Percentiles rank a stretch among this genome's conserved stretches.
Conservation (phyloP, 164 flowering plant genomes). For the Chloranthus sessilifolius region DNA sequence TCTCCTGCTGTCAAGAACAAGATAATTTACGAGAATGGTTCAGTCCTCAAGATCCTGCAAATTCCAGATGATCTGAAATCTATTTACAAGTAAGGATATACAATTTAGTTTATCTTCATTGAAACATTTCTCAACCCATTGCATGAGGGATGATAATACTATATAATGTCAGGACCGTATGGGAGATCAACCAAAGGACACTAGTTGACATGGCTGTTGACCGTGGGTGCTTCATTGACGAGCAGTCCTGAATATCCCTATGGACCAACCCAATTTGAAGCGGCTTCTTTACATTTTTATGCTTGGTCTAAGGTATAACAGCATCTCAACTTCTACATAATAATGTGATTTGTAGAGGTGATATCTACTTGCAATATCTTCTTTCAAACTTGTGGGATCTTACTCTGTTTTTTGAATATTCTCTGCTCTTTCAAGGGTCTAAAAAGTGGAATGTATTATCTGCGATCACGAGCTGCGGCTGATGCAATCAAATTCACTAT, state of each 20-base stretch:
- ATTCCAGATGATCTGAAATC: too few relatives aligned
- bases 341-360: too few relatives aligned
- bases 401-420: too few relatives aligned
- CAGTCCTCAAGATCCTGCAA: conserved; percentile 67
- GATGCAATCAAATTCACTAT: conserved; percentile 98
- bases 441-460: conserved; percentile 94
- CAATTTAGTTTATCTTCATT: too few relatives aligned
- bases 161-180: conserved; percentile 66
- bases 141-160: conserved; percentile 6
- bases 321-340: neutral
- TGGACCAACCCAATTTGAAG: conserved; percentile 91
- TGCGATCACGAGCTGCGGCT: conserved; percentile 90
- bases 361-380: too few relatives aligned
- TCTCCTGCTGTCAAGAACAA: conserved; percentile 80
- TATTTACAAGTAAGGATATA: too few relatives aligned
- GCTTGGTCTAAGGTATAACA: conserved; percentile 85
- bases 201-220: conserved; percentile 97
- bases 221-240: conserved; percentile 93
- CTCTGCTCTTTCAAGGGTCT: conserved; percentile 31
- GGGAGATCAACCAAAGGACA: conserved; percentile 96
- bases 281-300: conserved; percentile 88
- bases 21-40: conserved; percentile 79
- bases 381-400: too few relatives aligned
- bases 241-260: conserved; percentile 90
- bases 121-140: neutral